Base-by-base conservation (phyloP, 2,329 filamentous ascomycete genomes). In the Hymenoscyphus scutula region DNA sequence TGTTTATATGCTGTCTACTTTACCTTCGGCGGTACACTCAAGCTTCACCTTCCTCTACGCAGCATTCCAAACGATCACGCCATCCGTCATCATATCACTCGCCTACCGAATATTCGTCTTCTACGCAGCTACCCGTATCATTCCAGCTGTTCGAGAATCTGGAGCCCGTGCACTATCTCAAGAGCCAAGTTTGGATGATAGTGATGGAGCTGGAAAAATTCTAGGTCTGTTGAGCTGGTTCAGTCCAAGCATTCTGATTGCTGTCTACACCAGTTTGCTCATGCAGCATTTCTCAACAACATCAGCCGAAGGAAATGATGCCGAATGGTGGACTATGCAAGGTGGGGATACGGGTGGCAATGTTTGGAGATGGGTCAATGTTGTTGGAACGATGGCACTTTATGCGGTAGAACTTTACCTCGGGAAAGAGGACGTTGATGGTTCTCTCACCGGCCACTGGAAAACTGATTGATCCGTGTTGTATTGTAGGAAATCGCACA, bases 71-170 rank as follows among this genome's bases (percentile, higher is more conserved):
- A 97, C 94, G 51, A 95, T 98, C 69, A 97, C 94, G 0, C 92
- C 95, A 0, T 97, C 92, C 0, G 93, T 98, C 65, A 90, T 99
- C 77, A 96, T 98, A 68, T 97, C 93, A 1, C 85, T 99, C 53
- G 88, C 91, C 32, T 99, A 97, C 76, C 90, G 95, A 58, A 88
- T 97, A 48, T 90, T 97, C 68, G 95, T 98, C 60, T 92, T 98
- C 74, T 98, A 98, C 77, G 92, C 92, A 63, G 93, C 93, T 25
- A 97, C 93, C 5, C 88, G 94, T 62, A 98, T 99, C 75, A 97
- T 99, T 62, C 95, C 95, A 0, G 93, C 93, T 0, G 89, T 99
- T 13, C 88, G 91, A 53, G 92, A 97, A 74, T 89, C 90, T 27
- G 94, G 94, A 17, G 92, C 91, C 3, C 84, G 88, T 65, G 91